Percentiles rank a stretch among this genome's conserved stretches.
Conservation (phyloP, 208 protist species). For the Crithidia bombi region DNA sequence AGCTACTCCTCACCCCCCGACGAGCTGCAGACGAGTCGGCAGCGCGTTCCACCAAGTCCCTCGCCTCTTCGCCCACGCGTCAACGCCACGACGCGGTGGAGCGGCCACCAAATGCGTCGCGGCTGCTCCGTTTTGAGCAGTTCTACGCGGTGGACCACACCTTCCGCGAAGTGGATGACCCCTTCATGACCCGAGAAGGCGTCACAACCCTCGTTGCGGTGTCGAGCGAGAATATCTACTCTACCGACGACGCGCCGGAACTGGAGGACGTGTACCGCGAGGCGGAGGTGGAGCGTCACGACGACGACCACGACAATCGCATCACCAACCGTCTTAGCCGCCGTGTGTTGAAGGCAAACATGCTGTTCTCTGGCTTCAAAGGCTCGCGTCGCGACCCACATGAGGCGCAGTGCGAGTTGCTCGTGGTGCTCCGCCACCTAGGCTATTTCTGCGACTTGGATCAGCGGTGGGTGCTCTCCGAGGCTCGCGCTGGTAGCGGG, state of each 20-base stretch:
- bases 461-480: neutral
- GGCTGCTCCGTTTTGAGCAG: slow-evolving; percentile 61
- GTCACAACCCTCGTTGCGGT: slow-evolving; percentile 41
- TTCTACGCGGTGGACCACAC: slow-evolving; percentile 56
- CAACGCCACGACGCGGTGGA: neutral
- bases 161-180: slow-evolving; percentile 54
- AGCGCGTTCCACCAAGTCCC: neutral
- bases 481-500: neutral
- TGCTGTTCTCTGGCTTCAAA: slow-evolving; percentile 64
- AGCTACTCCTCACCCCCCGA: slow-evolving; percentile 34
- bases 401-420: slow-evolving; percentile 68
- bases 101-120: slow-evolving; percentile 8
- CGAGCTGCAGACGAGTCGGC: neutral
- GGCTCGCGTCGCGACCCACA: slow-evolving; percentile 38
- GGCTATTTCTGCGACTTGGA: slow-evolving; percentile 81
- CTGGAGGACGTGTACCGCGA: slow-evolving; percentile 36
- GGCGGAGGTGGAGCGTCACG: slow-evolving; percentile 18
- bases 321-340: slow-evolving; percentile 29
- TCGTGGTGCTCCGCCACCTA: slow-evolving; percentile 63
- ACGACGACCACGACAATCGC: slow-evolving; percentile 4
- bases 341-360: slow-evolving; percentile 36
- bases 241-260: slow-evolving; percentile 23
- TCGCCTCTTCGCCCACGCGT: neutral
- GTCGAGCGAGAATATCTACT: slow-evolving; percentile 28
- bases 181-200: slow-evolving; percentile 41